Evolutionary conservation across 768 basidiomycete species (phyloP).

Genomic region (Tremella mesenterica): DNA sequence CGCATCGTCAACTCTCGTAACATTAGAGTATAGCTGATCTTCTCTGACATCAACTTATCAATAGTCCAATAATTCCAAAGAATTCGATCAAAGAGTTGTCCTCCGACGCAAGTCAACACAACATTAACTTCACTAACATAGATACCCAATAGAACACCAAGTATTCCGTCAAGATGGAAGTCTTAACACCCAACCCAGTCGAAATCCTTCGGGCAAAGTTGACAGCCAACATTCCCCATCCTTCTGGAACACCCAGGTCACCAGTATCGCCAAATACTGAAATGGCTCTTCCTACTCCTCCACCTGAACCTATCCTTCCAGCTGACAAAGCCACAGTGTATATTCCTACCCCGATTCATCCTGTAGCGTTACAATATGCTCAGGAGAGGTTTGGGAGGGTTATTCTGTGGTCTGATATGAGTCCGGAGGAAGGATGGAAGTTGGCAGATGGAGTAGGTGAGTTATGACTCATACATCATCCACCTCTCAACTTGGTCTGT

Average conservation of each 20-base stretch:
- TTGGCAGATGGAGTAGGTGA: constrained; percentile 22
- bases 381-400: constrained; percentile 14
- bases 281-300: constrained; percentile 1
- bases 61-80: too few species aligned
- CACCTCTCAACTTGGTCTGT: not conserved
- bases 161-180: too few species aligned
- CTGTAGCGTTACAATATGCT: constrained; percentile 16
- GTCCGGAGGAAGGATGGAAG: not conserved
- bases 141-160: too few species aligned
- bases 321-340: constrained; percentile 14
- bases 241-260: not conserved
- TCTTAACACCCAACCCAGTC: not conserved
- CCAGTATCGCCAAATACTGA: not conserved
- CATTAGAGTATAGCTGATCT: too few species aligned
- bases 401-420: constrained; percentile 3
- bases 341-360: constrained; percentile 19
- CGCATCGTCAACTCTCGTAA: too few species aligned
- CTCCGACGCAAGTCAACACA: too few species aligned
- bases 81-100: too few species aligned
- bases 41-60: too few species aligned
- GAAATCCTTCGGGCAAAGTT: not conserved
- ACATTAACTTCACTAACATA: too few species aligned
- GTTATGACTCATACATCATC: not conserved
- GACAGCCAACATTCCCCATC: not conserved
- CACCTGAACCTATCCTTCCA: not conserved